phyloP scores from a whole-genome alignment of 805 yeast genomes.

The Hanseniaspora pseudoguilliermondii region DNA sequence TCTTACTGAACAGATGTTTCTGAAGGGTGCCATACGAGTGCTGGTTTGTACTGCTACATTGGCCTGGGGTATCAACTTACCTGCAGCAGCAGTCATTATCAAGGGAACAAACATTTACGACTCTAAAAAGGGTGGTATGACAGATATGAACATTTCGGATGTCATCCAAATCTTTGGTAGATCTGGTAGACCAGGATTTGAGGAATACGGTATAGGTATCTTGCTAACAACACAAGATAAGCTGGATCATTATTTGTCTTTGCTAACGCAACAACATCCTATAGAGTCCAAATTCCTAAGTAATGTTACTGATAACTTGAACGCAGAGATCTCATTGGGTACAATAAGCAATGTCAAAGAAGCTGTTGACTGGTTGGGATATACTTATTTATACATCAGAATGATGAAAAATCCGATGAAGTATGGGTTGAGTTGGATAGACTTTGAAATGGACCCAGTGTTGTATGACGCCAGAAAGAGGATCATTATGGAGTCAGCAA shows the following conservation, averaged over 20 bases:
- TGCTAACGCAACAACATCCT: constrained; percentile 88
- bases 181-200: constrained; percentile 98
- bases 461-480: constrained; percentile 59
- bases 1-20: constrained; percentile 75
- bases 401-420: constrained; percentile 90
- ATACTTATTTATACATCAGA: constrained; percentile 83
- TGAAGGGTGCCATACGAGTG: constrained; percentile 74
- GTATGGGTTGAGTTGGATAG: constrained; percentile 83
- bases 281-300: constrained; percentile 74
- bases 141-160: constrained; percentile 89
- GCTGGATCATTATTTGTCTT: constrained; percentile 75
- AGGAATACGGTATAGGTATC: constrained; percentile 82
- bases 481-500: constrained; percentile 69
- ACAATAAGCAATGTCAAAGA: constrained; percentile 90
- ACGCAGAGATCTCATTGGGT: constrained; percentile 92
- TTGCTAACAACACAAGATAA: constrained; percentile 71
- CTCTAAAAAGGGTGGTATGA: constrained; percentile 85
- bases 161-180: constrained; percentile 97
- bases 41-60: constrained; percentile 92
- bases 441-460: constrained; percentile 69
- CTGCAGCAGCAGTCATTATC: constrained; percentile 93
- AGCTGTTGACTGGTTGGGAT: constrained; percentile 95
- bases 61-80: constrained; percentile 99
- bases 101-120: constrained; percentile 96
- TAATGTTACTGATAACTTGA: constrained; percentile 77